Evolutionary conservation across 1,139 yeast genomes (phyloP).

Genomic region (Debaryomyces nepalensis): DNA sequence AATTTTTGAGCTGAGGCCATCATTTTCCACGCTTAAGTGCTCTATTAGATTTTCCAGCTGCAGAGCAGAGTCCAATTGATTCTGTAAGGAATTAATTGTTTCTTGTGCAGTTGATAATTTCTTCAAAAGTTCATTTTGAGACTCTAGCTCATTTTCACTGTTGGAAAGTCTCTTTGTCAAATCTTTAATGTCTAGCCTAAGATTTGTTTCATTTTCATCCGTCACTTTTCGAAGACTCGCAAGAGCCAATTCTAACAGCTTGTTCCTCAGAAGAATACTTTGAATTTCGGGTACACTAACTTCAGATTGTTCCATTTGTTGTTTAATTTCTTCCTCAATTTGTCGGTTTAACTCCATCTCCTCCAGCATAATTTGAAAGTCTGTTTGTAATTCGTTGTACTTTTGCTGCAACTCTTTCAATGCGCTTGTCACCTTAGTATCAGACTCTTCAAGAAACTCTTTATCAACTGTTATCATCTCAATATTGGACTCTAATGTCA

Average conservation of each 20-base stretch:
- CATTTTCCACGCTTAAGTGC: constrained; percentile 58
- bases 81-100: constrained; percentile 49
- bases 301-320: constrained; percentile 24
- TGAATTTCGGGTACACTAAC: constrained; percentile 21
- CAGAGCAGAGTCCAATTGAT: constrained; percentile 44
- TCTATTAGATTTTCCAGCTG: constrained; percentile 58
- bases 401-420: constrained; percentile 36
- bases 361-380: constrained; percentile 48
- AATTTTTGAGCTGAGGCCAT: constrained; percentile 46
- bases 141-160: constrained; percentile 16
- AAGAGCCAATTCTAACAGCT: constrained; percentile 44
- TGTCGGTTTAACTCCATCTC: constrained; percentile 50
- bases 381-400: constrained; percentile 43
- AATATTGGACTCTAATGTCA: constrained; percentile 39
- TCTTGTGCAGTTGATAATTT: constrained; percentile 40
- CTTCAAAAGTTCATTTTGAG: constrained; percentile 11
- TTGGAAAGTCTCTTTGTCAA: constrained; percentile 27
- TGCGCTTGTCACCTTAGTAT: constrained; percentile 36
- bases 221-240: constrained; percentile 43
- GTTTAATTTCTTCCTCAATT: constrained; percentile 40
- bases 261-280: constrained; percentile 31
- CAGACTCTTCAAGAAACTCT: constrained; percentile 52
- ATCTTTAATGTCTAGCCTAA: constrained; percentile 28
- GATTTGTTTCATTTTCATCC: constrained; percentile 27
- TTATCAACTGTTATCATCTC: constrained; percentile 61